Evolutionary conservation across 2,329 filamentous ascomycete genomes (phyloP), one percentile per base, ranked within the genome.

Genomic region (Exophiala oligosperma): DNA sequence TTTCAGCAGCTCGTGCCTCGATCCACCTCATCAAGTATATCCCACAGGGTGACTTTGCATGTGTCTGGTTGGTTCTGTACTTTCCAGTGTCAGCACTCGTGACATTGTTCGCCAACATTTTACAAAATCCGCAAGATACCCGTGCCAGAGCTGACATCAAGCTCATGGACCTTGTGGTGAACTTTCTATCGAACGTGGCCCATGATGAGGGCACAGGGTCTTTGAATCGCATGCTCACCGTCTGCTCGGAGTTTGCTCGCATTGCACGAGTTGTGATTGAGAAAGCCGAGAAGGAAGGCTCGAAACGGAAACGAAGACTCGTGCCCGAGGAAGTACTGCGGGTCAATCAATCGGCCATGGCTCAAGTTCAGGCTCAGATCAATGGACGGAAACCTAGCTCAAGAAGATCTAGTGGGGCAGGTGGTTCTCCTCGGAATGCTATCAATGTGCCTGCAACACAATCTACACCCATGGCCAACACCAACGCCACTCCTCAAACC

Each of bases 11-110:
- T 1, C 82, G 94, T 67, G 92, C 93, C 1, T 96, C 92, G 2
- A 97, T 99, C 57, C 91, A 94, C 60, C 76, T 99, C 43, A 86
- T 99, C 63, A 96, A 96, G 74, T 97, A 97, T 72, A 92, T 97
- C 49, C 94, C 94, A 0, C 92, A 96, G 71, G 92, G 92, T 47
- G 94, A 99, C 71, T 92, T 92, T 70, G 88, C 90, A 49, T 97
- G 92, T 74, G 92, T 97, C 52, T 99, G 94, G 93, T 83, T 99
- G 70, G 91, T 97, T 65, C 79, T 97, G 9, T 99, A 99, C 74
- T 99, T 96, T 75, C 94, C 94, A 0, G 92, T 99, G 7, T 96
- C 94, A 0, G 90, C 94, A 1, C 83, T 97, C 3, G 92, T 99
- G 46, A 97, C 94, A 0, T 78, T 99, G 1, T 99, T 99, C 69